phyloP scores from a whole-genome alignment of 352 stramenopile genomes.

The Globisporangium paroecandrum region DNA sequence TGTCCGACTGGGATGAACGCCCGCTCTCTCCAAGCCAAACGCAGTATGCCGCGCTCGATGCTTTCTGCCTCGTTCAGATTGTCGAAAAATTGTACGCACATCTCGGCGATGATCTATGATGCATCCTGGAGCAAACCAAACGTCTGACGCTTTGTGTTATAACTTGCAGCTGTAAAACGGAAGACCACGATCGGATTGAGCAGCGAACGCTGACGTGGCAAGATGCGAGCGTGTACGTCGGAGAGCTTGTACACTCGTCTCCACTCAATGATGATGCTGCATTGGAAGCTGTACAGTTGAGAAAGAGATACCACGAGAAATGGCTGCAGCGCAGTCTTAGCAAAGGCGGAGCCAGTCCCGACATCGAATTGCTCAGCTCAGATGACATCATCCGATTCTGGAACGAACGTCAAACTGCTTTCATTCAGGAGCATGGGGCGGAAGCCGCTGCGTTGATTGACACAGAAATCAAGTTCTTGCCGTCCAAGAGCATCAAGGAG shows the following conservation, averaged over 20 bases:
- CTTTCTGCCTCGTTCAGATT: constrained; percentile 60
- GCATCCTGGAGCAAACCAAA: background rate
- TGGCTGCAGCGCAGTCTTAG: constrained; percentile 20
- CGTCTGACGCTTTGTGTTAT: background rate
- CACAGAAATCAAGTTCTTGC: constrained; percentile 29
- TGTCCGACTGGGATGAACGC: constrained; percentile 64
- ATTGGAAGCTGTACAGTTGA: constrained; percentile 23
- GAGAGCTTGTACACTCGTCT: constrained; percentile 25
- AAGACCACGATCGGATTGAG: constrained; percentile 2
- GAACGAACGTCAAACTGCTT: background rate
- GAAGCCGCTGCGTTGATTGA: constrained; percentile 8
- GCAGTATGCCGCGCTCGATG: constrained; percentile 63
- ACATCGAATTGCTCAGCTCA: constrained; percentile 3
- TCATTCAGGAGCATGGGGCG: background rate
- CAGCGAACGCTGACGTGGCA: constrained; percentile 9
- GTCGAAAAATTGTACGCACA: constrained; percentile 42
- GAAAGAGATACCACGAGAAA: constrained; percentile 29
- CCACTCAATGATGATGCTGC: constrained; percentile 25
- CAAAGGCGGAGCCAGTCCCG: background rate
- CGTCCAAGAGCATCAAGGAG: constrained; percentile 32
- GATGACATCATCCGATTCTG: constrained; percentile 15
- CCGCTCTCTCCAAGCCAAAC: constrained; percentile 47
- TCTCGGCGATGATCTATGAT: background rate
- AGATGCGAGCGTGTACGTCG: constrained; percentile 18
- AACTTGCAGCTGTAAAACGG: background rate